Conservation (phyloP, 1,284 basidiomycete genomes). For the Stygiomarasmius scandens region DNA sequence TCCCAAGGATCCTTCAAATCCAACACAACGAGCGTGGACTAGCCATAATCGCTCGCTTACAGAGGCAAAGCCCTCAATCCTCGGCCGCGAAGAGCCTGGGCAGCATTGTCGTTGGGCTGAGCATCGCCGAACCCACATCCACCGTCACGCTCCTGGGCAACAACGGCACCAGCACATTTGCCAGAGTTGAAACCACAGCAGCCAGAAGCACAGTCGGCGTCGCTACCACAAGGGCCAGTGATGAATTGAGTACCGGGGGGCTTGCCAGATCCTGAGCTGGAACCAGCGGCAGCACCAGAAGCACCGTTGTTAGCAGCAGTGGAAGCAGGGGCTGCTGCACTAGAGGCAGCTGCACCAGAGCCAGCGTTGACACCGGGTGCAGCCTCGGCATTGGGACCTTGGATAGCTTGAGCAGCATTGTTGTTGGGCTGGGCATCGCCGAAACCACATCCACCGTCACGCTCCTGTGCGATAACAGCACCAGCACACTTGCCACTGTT, state of each 20-base stretch:
- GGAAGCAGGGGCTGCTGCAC: not conserved
- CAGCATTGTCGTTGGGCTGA: not conserved
- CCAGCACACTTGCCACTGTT: not conserved
- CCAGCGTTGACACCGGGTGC: not conserved
- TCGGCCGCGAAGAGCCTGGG: not conserved
- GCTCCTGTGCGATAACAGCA: not conserved
- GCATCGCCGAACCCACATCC: not conserved
- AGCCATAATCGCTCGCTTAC: not conserved
- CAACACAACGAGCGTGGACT: not conserved
- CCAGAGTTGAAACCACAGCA: not conserved
- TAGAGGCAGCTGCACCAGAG: not conserved
- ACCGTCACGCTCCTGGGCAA: not conserved
- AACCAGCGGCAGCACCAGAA: not conserved
- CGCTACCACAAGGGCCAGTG: not conserved
- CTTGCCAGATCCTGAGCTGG: not conserved
- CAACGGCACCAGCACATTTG: not conserved
- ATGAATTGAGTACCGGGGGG: not conserved
- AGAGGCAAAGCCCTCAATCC: not conserved
- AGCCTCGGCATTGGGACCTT: not conserved
- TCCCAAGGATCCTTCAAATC: too few relatives aligned
- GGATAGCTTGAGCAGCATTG: not conserved
- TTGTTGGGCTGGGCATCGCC: not conserved
- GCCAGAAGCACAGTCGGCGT: not conserved
- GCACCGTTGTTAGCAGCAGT: not conserved
- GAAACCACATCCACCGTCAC: not conserved